A percentile compares a stretch with the other conserved stretches of the same genome.
phyloP scores from a whole-genome alignment of 495 filamentous ascomycete genomes.

The Aspergillus homomorphus region DNA sequence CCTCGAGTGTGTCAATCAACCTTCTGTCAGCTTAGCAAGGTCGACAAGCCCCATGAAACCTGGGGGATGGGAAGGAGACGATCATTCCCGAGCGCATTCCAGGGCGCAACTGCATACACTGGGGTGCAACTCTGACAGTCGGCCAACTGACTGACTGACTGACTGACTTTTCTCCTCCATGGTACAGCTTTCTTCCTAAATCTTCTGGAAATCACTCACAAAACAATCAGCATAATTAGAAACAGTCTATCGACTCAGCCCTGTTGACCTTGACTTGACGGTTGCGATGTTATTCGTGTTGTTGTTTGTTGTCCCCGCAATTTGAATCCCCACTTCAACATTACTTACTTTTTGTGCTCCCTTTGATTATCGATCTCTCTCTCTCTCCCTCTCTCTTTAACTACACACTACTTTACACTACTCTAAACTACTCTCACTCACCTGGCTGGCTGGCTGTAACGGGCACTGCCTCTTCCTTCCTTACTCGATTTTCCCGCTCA shows the following conservation, averaged over 20 bases:
- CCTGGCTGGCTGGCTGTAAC: slow-evolving; percentile 7
- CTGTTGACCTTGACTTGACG: neutral
- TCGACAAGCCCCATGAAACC: no score
- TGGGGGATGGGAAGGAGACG: neutral
- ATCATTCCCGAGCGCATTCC: neutral
- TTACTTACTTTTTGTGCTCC: slow-evolving; percentile 11
- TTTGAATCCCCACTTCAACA: slow-evolving; percentile 8
- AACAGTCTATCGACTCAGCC: neutral
- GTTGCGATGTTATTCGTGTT: neutral
- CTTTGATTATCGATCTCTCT: slow-evolving; percentile 1
- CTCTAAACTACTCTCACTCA: slow-evolving; percentile 10
- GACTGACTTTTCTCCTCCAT: neutral
- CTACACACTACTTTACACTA: no score
- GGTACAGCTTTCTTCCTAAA: no score
- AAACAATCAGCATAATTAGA: neutral
- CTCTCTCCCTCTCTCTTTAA: neutral
- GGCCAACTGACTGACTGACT: neutral
- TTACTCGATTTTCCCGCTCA: neutral
- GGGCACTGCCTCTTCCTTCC: slow-evolving; percentile 9
- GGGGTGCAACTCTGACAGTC: neutral
- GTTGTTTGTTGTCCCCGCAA: slow-evolving; percentile 5
- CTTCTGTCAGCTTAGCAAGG: no score
- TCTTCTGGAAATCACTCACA: no score
- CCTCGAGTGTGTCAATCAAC: no score
- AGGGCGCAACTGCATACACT: neutral